Evolutionary conservation across 2,329 filamentous ascomycete species (phyloP).

Genomic region (Fusarium virguliforme): DNA sequence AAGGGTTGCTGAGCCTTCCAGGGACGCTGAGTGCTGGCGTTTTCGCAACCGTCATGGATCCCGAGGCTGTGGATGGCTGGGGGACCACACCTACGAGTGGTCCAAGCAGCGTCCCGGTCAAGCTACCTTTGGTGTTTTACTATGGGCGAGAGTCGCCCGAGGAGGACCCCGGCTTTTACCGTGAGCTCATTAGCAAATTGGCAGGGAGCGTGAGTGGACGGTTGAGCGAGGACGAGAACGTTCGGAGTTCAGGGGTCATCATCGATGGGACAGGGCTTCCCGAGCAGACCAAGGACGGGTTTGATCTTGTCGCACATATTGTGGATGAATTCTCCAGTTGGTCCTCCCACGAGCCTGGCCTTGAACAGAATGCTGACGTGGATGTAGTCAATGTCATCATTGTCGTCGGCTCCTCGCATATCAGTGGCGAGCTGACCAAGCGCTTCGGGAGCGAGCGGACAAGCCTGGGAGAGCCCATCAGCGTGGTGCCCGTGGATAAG

Average conservation of each 20-base stretch:
- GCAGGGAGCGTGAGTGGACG: conserved; percentile 84
- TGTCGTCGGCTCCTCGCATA: conserved; percentile 83
- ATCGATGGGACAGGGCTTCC: conserved; percentile 86
- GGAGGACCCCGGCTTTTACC: conserved; percentile 81
- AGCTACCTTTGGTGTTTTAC: conserved; percentile 92
- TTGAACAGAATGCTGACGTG: conserved; percentile 56
- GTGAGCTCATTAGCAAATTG: conserved; percentile 80
- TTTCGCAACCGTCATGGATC: conserved; percentile 88
- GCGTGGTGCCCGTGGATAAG: conserved; percentile 84
- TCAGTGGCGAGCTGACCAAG: conserved; percentile 82
- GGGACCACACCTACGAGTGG: conserved; percentile 93
- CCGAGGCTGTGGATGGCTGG: conserved; percentile 85
- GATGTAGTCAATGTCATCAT: conserved; percentile 84
- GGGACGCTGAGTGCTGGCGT: conserved; percentile 90
- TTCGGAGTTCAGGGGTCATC: conserved; percentile 83
- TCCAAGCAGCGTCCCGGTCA: conserved; percentile 89
- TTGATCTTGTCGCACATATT: conserved; percentile 87
- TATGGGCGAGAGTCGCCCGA: conserved; percentile 83
- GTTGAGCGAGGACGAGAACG: conserved; percentile 81
- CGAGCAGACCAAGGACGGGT: conserved; percentile 75
- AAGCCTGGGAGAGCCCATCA: conserved; percentile 76
- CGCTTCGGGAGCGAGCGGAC: conserved; percentile 74
- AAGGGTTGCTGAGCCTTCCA: conserved; percentile 83
- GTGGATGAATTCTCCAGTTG: conserved; percentile 69
- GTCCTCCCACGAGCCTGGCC: conserved; percentile 10